Base-by-base conservation (phyloP, 2,329 filamentous ascomycete genomes). In the Stachybotrys elegans region DNA sequence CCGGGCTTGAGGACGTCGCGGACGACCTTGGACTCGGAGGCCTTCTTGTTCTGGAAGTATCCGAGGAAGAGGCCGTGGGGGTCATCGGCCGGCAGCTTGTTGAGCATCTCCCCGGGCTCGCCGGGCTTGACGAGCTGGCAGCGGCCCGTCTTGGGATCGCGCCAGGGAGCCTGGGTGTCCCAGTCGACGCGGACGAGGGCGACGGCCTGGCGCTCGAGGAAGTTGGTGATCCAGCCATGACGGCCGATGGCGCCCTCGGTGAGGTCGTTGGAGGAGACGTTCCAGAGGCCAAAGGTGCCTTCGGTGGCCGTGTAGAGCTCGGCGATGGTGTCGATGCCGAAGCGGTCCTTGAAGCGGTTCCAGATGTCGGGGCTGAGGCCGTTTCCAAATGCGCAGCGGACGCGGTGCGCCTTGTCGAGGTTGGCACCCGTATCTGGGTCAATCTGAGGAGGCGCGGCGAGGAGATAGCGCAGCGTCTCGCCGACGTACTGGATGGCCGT, bases 401-500 rank as follows among this genome's bases (percentile, higher is more conserved):
- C 78, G 0, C 71, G 75, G 68, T 95, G 85, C 50, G 82, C 77
- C 53, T 75, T 78, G 63, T 95, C 90, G 27, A 89, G 71, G 48
- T 78, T 73, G 57, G 84, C 78, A 17, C 83, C 83, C 0, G 83
- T 88, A 6, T 59, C 60, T 0, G 82, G 73, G 52, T 89, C 82
- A 21, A 72, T 62, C 44, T 84, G 73, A 0, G 79, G 71, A 3
- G 84, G 78, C 0, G 81, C 79, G 0, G 85, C 75, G 11, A 94
- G 73, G 4, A 94, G 76, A 61, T 95, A 95, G 6, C 89, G 83
- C 51, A 88, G 84, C 1, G 88, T 92, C 63, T 95, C 89, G 42
- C 89, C 89, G 13, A 95, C 89, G 59, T 95, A 95, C 60, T 94
- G 88, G 48, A 94, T 84, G 4, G 83, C 74, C 2, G 86, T 93